Evolutionary conservation across 768 basidiomycete genomes (phyloP), one percentile per base, ranked within the genome.

Genomic region (Saitozyma sp.): DNA sequence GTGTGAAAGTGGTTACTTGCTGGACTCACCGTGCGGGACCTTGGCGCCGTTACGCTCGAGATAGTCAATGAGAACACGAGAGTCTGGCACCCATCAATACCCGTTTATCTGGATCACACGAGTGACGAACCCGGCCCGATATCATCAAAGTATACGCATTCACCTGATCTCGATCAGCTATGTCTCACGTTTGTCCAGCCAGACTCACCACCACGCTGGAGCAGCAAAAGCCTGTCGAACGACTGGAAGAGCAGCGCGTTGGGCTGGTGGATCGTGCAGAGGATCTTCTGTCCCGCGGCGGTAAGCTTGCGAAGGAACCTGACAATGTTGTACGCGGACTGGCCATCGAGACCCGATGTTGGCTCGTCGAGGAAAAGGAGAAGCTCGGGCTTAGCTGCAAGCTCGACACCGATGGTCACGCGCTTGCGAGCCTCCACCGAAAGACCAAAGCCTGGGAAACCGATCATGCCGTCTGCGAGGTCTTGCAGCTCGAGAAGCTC

Each of bases 201-300:
- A 4, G 83, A 87, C 68, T 88, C 79, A 20, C 92, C 92, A 13
- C 92, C 92, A 67, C 86, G 85, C 50, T 86, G 84, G 4, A 95
- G 82, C 0, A 95, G 83, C 8, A 94, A 81, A 0, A 95, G 81
- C 39, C 88, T 80, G 70, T 94, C 92, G 66, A 93, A 93, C 43
- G 85, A 85, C 70, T 89, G 85, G 82, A 92, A 94, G 37, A 92
- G 81, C 71, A 92, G 86, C 2, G 89, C 89, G 29, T 90, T 91
- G 3, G 91, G 91, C 82, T 89, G 91, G 65, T 92, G 91, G 68
- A 93, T 81, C 20, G 90, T 94, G 87, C 91, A 93, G n/a, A 94
- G 81, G 67, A 94, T 92, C 40, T 90, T 88, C 74, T 92, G 91
- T 0, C 92, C 92, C 64, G 84, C 85, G 62, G 89, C 84, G 8